Evolutionary conservation across 345 rosid species (phyloP), one percentile per base, ranked within the genome.

Genomic region (Arabis alpina): DNA sequence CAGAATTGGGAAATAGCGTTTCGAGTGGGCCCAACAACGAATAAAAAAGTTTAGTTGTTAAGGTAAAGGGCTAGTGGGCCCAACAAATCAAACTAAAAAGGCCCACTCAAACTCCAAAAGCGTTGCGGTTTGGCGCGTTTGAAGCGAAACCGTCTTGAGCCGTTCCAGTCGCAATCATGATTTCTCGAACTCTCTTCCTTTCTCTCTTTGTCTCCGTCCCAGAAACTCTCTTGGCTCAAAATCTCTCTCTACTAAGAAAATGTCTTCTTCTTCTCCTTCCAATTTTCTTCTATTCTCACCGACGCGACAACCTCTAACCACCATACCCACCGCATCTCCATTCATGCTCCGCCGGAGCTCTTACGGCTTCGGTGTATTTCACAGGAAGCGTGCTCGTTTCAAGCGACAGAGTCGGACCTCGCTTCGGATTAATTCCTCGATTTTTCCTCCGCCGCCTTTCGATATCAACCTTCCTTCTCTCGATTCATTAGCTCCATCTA

Each of bases 331-430:
- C 19, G 55, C 76, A 15, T 67, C 79, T 70, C 77, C 53, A 9
- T 56, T 61, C 77, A 76, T 42, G 68, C 79, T 61, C 75, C 64
- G 78, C 28, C 80, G 52, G 1, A 30, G 75, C 66, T 76, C 59
- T 37, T 68, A 71, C 43, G 84, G 77, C 11, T 76, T 83, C 72
- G 76, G 82, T 39, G 66, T 73, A 44, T 79, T 68, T 79, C 68
- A 61, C 62, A 62, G 69, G 48, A 83, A 76, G 48, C 90, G 91
- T 9, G 81, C 84, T 53, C 86, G 88, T 65, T 75, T 80, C 47
- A 83, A 82, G 68, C 66, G 78, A 5, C 32, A 3, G 32, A 28
- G 4, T 28, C 32, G 4, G 32, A 19, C 23, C 1, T 0, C 62
- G 9, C n/a, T n/a, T n/a, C n/a, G n/a, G n/a, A n/a, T n/a, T n/a